phyloP scores from a whole-genome alignment of 371 early-diverging fungal genomes.

The Mucor velutinosus region DNA sequence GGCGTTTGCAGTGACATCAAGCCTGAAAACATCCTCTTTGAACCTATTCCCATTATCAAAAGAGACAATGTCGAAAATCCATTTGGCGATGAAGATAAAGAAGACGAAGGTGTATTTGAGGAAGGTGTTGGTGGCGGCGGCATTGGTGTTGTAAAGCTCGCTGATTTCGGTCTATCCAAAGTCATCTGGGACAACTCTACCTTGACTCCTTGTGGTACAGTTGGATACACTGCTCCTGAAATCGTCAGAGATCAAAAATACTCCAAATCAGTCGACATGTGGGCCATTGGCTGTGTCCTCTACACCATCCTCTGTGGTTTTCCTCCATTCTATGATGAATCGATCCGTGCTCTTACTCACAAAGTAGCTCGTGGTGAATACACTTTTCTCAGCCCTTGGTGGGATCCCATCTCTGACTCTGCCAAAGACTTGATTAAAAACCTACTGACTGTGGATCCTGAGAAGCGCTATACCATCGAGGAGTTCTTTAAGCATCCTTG shows the following conservation, averaged over 20 bases:
- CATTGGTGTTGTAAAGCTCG: constrained; percentile 69
- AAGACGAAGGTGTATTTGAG: constrained; percentile 59
- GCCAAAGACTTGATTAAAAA: constrained; percentile 76
- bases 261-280: constrained; percentile 78
- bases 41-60: constrained; percentile 52
- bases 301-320: constrained; percentile 78
- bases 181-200: constrained; percentile 72
- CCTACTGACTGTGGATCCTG: constrained; percentile 59
- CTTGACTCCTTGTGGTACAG: constrained; percentile 78
- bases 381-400: constrained; percentile 73
- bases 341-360: constrained; percentile 59
- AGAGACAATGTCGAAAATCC: constrained; percentile 15
- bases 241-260: constrained; percentile 70
- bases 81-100: constrained; percentile 38
- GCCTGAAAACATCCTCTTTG: constrained; percentile 84
- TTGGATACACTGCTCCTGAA: constrained; percentile 82
- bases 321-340: constrained; percentile 79
- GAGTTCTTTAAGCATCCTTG: constrained; percentile 85
- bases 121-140: constrained; percentile 67
- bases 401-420: constrained; percentile 67
- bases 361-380: constrained; percentile 68
- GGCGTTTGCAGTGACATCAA: constrained; percentile 67
- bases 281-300: constrained; percentile 82
- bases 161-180: constrained; percentile 75
- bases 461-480: constrained; percentile 60